Conservation (phyloP, 2,329 filamentous ascomycete genomes). For the Beauveria scarabaeidicola region DNA sequence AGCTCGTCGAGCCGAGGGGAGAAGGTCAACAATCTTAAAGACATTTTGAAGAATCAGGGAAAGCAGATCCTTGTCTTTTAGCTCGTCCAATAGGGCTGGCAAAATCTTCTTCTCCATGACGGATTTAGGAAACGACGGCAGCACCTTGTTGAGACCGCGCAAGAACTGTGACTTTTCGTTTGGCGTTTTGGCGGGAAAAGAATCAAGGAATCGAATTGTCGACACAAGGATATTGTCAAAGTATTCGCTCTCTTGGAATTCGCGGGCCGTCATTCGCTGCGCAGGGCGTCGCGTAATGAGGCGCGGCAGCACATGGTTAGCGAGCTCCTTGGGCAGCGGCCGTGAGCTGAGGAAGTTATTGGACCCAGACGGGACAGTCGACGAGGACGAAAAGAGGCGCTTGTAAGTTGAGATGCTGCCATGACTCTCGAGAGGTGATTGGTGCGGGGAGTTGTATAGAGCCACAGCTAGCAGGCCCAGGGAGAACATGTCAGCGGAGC, state of each 20-base stretch:
- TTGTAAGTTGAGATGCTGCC: conserved; percentile 79
- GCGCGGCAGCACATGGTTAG: conserved; percentile 66
- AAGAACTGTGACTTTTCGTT: conserved; percentile 89
- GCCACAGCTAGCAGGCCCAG: conserved; percentile 81
- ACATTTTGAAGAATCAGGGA: conserved; percentile 82
- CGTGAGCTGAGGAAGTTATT: conserved; percentile 82
- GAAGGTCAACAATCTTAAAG: conserved; percentile 75
- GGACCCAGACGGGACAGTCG: conserved; percentile 64
- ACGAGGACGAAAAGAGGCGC: conserved; percentile 68
- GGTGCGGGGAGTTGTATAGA: conserved; percentile 90
- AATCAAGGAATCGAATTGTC: conserved; percentile 89
- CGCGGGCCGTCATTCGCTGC: conserved; percentile 75
- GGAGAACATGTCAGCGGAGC: conserved; percentile 87
- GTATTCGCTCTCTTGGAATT: conserved; percentile 91
- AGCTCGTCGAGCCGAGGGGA: conserved; percentile 67
- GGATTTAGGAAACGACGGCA: conserved; percentile 85
- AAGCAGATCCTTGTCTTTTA: conserved; percentile 83
- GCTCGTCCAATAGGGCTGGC: conserved; percentile 80
- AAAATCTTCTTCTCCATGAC: conserved; percentile 94
- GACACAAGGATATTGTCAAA: conserved; percentile 97
- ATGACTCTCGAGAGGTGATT: conserved; percentile 74
- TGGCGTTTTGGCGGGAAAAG: conserved; percentile 81
- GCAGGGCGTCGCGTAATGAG: conserved; percentile 83
- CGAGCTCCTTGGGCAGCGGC: conserved; percentile 70
- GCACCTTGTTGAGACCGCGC: conserved; percentile 74